Conservation (phyloP, 225 moss, liverwort and hornwort species). For the Ulota crispa region DNA sequence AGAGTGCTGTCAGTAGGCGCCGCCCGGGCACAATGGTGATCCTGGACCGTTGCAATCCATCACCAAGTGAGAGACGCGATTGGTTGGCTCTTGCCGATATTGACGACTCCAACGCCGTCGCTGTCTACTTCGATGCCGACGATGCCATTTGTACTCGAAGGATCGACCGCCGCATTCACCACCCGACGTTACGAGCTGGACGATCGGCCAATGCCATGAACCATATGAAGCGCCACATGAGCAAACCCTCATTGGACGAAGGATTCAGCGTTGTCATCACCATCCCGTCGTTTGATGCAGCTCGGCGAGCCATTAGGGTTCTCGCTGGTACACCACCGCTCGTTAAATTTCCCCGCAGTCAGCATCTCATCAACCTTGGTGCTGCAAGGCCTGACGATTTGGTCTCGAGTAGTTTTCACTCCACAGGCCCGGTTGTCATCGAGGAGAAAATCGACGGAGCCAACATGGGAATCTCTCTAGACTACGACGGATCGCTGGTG, state of each 20-base stretch:
- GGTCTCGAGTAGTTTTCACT: slow-evolving; percentile 19
- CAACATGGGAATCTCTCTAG: slow-evolving; percentile 64
- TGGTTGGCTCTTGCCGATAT: slow-evolving; percentile 54
- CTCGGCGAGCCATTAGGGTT: slow-evolving; percentile 24
- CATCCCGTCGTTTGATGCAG: slow-evolving; percentile 42
- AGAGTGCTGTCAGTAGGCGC: slow-evolving; percentile 37
- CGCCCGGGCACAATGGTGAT: slow-evolving; percentile 39
- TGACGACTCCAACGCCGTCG: slow-evolving; percentile 26
- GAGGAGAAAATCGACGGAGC: slow-evolving; percentile 84
- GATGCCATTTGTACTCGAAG: slow-evolving; percentile 55
- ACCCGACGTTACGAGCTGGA: slow-evolving; percentile 64
- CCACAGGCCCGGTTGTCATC: slow-evolving; percentile 27
- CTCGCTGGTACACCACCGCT: slow-evolving; percentile 22
- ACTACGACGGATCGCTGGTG: slow-evolving; percentile 38
- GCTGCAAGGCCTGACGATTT: slow-evolving; percentile 62
- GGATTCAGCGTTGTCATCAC: slow-evolving; percentile 36
- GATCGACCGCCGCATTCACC: slow-evolving; percentile 53
- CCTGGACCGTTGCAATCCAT: slow-evolving; percentile 71
- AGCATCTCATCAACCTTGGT: slow-evolving; percentile 73
- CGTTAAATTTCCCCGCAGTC: slow-evolving; percentile 69
- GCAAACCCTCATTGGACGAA: slow-evolving; percentile 25
- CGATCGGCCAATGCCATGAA: slow-evolving; percentile 46
- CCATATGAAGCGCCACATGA: slow-evolving; percentile 42
- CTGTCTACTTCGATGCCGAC: slow-evolving; percentile 60
- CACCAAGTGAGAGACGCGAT: slow-evolving; percentile 40